phyloP scores from a whole-genome alignment of 208 protist genomes.

The Tritrichomonas foetus region DNA sequence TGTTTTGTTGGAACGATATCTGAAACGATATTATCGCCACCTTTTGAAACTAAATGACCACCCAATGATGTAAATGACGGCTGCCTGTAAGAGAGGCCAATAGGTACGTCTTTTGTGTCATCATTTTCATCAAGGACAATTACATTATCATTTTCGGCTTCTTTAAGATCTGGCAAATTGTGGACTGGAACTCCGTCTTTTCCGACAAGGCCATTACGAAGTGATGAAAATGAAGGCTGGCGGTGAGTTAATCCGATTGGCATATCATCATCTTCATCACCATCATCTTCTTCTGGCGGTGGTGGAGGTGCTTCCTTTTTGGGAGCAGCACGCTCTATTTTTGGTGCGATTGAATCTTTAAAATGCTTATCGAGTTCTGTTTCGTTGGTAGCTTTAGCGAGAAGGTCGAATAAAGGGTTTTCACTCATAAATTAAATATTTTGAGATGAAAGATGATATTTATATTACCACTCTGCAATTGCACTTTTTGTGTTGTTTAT shows the following conservation, averaged over 20 bases:
- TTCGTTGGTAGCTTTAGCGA: not conserved
- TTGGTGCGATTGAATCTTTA: not conserved
- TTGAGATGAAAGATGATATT: no score
- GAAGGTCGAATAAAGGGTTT: not conserved
- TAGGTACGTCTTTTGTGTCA: not conserved
- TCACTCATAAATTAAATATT: no score
- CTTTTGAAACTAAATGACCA: not conserved
- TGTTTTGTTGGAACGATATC: not conserved
- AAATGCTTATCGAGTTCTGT: not conserved
- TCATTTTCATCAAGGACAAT: not conserved
- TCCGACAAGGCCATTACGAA: not conserved
- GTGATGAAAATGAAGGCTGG: not conserved
- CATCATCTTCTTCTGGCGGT: not conserved
- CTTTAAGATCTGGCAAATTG: no score
- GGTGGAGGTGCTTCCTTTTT: no score
- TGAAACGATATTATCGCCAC: not conserved
- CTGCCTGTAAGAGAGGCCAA: not conserved
- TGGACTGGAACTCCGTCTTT: no score
- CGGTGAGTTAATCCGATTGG: not conserved
- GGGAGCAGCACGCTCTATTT: not conserved
- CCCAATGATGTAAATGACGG: not conserved
- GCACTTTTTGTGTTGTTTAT: no score
- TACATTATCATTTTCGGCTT: not conserved
- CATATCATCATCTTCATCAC: not conserved
- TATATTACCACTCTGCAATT: no score